Conservation (phyloP, 257 asterid species). For the Eustoma russellianum region DNA sequence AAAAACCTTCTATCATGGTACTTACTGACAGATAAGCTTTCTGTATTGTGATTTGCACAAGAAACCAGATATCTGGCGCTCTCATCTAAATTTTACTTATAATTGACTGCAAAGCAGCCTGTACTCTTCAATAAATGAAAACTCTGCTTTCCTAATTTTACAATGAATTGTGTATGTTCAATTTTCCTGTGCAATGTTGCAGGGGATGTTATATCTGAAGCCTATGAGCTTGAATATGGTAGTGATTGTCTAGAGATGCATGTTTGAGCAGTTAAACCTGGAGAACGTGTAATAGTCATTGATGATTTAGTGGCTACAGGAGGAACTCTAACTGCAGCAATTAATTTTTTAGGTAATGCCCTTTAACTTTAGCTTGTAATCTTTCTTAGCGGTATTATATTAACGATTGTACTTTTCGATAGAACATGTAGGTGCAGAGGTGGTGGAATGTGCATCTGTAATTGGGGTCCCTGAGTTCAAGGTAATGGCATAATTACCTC, state of each 20-base stretch:
- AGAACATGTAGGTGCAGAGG: constrained; percentile 72
- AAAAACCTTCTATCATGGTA: no score
- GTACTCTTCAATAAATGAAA: no score
- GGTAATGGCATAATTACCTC: constrained; percentile 24
- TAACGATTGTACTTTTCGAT: constrained; percentile 1
- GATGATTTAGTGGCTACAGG: constrained; percentile 92
- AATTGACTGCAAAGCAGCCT: no score
- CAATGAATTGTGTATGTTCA: no score
- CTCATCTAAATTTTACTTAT: no score
- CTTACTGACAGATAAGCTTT: no score
- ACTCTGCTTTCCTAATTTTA: no score
- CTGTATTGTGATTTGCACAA: no score
- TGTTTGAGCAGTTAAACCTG: constrained; percentile 59
- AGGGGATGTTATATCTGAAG: constrained; percentile 59
- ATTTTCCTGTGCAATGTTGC: neutral
- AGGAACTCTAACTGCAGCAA: constrained; percentile 82
- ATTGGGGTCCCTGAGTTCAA: constrained; percentile 67
- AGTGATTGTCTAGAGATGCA: constrained; percentile 75
- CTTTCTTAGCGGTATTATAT: neutral
- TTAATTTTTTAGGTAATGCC: constrained; percentile 58
- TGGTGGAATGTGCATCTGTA: constrained; percentile 73
- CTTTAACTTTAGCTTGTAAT: no score
- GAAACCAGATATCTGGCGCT: no score
- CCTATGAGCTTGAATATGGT: constrained; percentile 80
- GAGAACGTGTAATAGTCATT: constrained; percentile 60